Percentiles rank a stretch among this genome's conserved stretches.
These are phyloP conservation scores for Torulaspora delbrueckii DNA, from an alignment of 805 yeast species.

Conservation along the genomic window DNA sequence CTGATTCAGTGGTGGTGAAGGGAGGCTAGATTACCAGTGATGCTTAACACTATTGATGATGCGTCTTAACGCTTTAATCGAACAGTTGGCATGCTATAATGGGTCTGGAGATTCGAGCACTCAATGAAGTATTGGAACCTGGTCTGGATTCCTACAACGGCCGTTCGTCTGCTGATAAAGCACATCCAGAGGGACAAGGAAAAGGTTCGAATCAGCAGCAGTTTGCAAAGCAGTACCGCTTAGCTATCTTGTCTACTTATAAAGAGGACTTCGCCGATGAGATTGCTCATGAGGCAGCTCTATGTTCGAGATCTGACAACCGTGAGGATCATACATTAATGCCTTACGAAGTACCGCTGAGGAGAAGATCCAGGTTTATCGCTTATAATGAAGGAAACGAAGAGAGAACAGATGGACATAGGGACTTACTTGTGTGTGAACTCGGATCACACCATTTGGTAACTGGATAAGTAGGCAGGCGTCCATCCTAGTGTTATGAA, in stretches of 20 bases:
- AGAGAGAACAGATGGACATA: not conserved
- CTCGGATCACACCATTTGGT: not conserved
- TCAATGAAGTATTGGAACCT: not conserved
- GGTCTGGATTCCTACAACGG: not conserved
- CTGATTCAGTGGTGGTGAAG: not conserved
- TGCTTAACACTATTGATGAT: not conserved
- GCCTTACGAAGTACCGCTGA: not conserved
- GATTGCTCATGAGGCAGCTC: not conserved
- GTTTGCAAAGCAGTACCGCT: not conserved
- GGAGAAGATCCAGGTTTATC: not conserved
- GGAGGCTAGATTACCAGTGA: not conserved
- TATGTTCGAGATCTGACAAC: not conserved
- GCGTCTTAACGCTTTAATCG: not conserved
- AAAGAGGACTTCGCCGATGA: not conserved
- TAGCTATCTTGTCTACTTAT: not conserved
- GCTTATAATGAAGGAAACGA: not conserved
- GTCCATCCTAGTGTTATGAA: not conserved
- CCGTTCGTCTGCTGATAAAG: too few relatives aligned
- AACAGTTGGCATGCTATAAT: not conserved
- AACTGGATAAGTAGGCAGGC: not conserved
- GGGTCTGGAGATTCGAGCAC: not conserved
- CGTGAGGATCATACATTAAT: not conserved
- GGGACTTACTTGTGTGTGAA: not conserved
- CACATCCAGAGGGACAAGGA: too few relatives aligned
- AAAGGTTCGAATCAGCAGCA: not conserved